Base-by-base conservation (phyloP, 129 eudicot genomes). In the Solidago caesia region DNA sequence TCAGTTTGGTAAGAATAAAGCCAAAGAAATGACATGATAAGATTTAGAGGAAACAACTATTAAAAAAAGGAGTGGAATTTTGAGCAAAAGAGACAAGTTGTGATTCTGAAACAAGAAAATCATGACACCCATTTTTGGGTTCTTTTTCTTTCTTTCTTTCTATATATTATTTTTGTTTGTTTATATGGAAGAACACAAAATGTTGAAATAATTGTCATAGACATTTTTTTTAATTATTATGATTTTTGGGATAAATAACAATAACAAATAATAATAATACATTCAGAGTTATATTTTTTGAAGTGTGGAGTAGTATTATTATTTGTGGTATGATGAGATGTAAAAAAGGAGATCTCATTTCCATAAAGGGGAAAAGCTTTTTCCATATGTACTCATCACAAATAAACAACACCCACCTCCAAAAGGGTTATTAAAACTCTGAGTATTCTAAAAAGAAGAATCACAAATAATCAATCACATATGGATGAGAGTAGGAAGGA, bases 311-410 rank as follows among this genome's bases (percentile, higher is more conserved):
- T 21, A 21, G 21, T 21, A 21, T 21, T 21, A 21, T 21, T 21
- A 21, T 21, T 21, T 21, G 71, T 69, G 71, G 83, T 64, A 86
- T 89, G 92, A 84, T 87, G 90, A 85, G 84, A 82, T 81, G 91
- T 73, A 76, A 75, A 83, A 85, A 87, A 21, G 88, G 81, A 89
- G 89, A 89, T 87, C 88, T 83, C 84, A 85, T 89, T 87, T 84
- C 89, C 85, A 77, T 73, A 83, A 85, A 84, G 85, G 86, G 89
- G 86, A 79, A 85, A 64, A 65, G 74, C 88, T 84, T 88, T 91
- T 89, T 87, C 64, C 55, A 78, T 77, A 70, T 85, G 90, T 83
- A 85, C 82, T 79, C 82, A 67, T 63, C 21, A 21, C 21, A 80
- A 85, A 70, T 62, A 52, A 78, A 73, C 77, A 76, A 21, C 21